Evolutionary conservation across 805 yeast genomes (phyloP), one percentile per base, ranked within the genome.

Genomic region (Yarrowia yakushimensis): DNA sequence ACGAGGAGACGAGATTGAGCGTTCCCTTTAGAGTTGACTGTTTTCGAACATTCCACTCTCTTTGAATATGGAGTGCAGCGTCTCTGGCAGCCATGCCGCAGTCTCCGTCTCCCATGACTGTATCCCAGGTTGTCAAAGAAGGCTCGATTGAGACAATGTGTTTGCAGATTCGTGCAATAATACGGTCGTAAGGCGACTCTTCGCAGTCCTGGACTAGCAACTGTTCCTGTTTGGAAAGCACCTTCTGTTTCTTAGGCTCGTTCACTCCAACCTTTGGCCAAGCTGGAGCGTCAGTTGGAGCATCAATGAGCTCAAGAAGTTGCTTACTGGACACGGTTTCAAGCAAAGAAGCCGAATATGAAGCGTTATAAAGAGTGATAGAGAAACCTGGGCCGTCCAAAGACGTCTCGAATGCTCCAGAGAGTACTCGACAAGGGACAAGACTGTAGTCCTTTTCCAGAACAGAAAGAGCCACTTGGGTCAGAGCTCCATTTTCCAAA

Each of bases 61-160:
- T 34, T 15, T 34, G 31, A 5, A 52, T 36, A 17, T 52, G 59
- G 4, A 17, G 25, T 15, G 59, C 59, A 4, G 59, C 59, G 10
- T 34, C 59, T 36, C 33, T 28, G 4, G 59, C 59, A 6, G 97
- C 93, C 69, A 90, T 93, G 34, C 98, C 98, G 75, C 97, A 92
- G 72, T 92, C 98, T 69, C 98, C 98, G 73, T 92, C 98, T 64
- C 98, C 98, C 1, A 92, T 97, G 66, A 85, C 80, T 1, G 96
- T 87, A 70, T 92, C 98, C 67, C 88, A 85, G 63, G 83, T 81
- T 0, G 97, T 92, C 69, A 92, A 86, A 69, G 83, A 81, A 2
- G 96, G 94, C 73, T 92, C 97, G 62, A 74, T 72, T 0, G 66
- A 30, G 2, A 63, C 65, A 1, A 77, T 66, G 64, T 70, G 74